Evolutionary conservation across 129 eudicot species (phyloP).

Genomic region (Dittrichia graveolens): DNA sequence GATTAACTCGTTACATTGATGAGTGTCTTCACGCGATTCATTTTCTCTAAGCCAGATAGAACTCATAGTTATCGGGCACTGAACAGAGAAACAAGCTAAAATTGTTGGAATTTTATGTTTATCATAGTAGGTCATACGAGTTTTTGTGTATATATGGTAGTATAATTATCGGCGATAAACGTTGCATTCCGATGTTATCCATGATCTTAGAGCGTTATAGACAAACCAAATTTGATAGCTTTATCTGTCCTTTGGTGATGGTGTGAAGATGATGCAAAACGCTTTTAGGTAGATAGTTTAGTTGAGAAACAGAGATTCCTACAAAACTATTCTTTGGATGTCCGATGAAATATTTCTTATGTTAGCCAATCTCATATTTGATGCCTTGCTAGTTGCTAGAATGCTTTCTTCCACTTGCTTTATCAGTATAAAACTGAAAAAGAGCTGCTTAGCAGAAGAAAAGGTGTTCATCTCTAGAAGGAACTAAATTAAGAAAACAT

Average conservation of each 20-base stretch:
- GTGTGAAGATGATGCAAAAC: background rate
- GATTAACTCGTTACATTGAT: constrained; percentile 10
- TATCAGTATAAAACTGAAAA: background rate
- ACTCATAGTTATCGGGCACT: background rate
- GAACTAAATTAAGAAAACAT: constrained; percentile 13
- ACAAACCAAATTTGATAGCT: too few relatives aligned
- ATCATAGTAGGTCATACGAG: background rate
- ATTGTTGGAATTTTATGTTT: background rate
- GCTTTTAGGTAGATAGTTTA: too few relatives aligned
- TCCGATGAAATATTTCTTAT: background rate
- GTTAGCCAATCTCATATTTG: constrained; percentile 14
- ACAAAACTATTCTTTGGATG: background rate
- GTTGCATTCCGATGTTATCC: too few relatives aligned
- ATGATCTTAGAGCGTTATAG: too few relatives aligned
- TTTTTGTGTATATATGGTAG: background rate
- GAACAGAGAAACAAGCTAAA: background rate
- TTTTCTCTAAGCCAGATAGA: background rate
- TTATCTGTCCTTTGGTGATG: background rate
- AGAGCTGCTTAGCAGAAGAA: background rate
- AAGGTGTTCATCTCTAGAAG: constrained; percentile 14
- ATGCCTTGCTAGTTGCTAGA: constrained; percentile 1
- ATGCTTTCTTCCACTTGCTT: background rate
- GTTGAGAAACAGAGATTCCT: too few relatives aligned
- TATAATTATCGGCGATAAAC: background rate
- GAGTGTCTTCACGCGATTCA: background rate